phyloP scores from a whole-genome alignment of 208 protist genomes.

The Porcisia hertigi region DNA sequence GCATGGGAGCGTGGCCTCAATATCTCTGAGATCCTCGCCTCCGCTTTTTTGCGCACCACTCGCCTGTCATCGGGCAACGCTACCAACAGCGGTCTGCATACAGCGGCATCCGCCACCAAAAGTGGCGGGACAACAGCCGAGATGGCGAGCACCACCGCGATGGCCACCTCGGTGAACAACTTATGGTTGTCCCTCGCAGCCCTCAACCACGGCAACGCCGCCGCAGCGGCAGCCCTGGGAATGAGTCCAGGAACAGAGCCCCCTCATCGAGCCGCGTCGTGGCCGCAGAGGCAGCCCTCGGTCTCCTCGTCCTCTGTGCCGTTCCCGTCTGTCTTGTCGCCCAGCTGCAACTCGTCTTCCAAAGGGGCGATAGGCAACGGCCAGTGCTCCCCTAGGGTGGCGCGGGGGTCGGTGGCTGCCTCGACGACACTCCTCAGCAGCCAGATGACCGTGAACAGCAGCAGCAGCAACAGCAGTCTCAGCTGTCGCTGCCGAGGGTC shows the following conservation, averaged over 20 bases:
- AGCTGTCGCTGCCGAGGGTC: background rate
- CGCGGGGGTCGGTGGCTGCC: background rate
- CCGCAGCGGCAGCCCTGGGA: background rate
- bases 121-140: background rate
- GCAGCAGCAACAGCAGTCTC: slow-evolving; percentile 4
- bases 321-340: background rate
- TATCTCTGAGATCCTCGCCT: background rate
- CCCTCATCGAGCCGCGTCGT: background rate
- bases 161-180: background rate
- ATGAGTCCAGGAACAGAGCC: background rate
- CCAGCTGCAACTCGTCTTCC: background rate
- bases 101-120: too few species aligned
- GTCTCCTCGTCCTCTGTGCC: background rate
- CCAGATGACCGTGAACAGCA: background rate
- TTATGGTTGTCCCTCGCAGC: background rate
- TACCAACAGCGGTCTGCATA: too few species aligned
- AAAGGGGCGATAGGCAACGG: background rate
- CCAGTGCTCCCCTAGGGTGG: background rate
- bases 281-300: background rate
- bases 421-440: background rate
- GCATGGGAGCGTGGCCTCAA: background rate
- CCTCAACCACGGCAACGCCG: background rate
- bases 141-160: background rate
- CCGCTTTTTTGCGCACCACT: background rate
- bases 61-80: background rate